Base-by-base conservation (phyloP, 805 yeast genomes). In the Kazachstania viticola region DNA sequence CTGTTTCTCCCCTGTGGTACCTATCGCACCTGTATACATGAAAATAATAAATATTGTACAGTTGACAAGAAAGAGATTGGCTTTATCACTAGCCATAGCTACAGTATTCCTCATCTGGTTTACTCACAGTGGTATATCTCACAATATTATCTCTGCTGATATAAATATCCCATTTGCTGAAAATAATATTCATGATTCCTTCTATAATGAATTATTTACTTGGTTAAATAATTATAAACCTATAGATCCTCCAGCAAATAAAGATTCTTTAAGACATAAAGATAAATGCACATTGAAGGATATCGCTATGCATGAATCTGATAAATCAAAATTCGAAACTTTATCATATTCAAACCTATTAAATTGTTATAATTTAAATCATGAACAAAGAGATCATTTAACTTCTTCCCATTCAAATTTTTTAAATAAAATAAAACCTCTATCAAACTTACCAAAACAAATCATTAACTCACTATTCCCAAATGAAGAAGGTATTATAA, bases 401-500 rank as follows among this genome's bases (percentile, higher is more conserved):
- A 7, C 7, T 7, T 8, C 7, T 8, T 7, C 22, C 9, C 22
- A 19, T 11, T 19, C 22, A 11, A 19, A 11, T 11, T 19, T 8
- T 19, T 7, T 19, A 7, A 19, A 19, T 7, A 19, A 11, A 8
- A 19, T 19, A 7, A 19, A 19, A 19, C 9, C 7, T 19, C 11
- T 19, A 19, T 8, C 11, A 8, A 11, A 19, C 11, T 8, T 8
- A 7, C 22, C 7, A 8, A 8, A 7, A 19, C 7, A 19, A 8
- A 19, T 19, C 7, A 19, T 19, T 19, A 8, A 7, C 7, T 8
- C 7, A 19, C 9, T 8, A 8, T 7, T 8, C 22, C 9, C 7
- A 11, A 19, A 19, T 8, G 11, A 19, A 11, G 42, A 67, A 35
- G 88, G 87, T 6, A 72, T 77, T 17, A 76, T 79, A 0, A 71